Evolutionary conservation across 495 filamentous ascomycete species (phyloP).

Genomic region (Cudoniella acicularis): DNA sequence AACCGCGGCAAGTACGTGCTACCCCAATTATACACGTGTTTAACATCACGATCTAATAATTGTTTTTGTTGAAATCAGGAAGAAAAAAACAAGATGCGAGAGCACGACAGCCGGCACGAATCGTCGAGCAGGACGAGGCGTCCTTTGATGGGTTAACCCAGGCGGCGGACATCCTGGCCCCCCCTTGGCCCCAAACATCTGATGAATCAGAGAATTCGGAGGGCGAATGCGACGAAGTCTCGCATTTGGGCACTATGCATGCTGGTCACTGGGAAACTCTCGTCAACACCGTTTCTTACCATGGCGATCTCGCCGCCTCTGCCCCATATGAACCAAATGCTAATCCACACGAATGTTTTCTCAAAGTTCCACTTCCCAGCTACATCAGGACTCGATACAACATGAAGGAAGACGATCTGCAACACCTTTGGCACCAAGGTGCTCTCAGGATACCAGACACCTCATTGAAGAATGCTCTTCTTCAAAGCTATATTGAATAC

Average conservation of each 20-base stretch:
- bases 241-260: not conserved
- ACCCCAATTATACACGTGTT: not conserved
- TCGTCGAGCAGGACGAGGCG: not conserved
- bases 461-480: slow-evolving; percentile 62
- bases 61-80: not conserved
- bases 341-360: not conserved
- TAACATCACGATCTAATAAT: not conserved
- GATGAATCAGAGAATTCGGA: not conserved
- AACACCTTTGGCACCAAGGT: slow-evolving; percentile 67
- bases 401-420: slow-evolving; percentile 44
- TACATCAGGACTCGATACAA: not conserved
- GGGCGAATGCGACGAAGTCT: not conserved
- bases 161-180: not conserved
- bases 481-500: slow-evolving; percentile 75
- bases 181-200: not conserved
- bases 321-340: not conserved
- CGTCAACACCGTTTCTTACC: not conserved
- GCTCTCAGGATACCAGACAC: slow-evolving; percentile 64
- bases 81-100: not conserved
- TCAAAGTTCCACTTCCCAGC: not conserved
- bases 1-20: not conserved
- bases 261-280: not conserved
- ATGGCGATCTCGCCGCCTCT: not conserved
- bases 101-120: not conserved
- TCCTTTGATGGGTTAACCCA: not conserved